These are phyloP conservation scores for Haplographium delicatum DNA, from an alignment of 495 filamentous ascomycete species.

Conservation along the genomic window DNA sequence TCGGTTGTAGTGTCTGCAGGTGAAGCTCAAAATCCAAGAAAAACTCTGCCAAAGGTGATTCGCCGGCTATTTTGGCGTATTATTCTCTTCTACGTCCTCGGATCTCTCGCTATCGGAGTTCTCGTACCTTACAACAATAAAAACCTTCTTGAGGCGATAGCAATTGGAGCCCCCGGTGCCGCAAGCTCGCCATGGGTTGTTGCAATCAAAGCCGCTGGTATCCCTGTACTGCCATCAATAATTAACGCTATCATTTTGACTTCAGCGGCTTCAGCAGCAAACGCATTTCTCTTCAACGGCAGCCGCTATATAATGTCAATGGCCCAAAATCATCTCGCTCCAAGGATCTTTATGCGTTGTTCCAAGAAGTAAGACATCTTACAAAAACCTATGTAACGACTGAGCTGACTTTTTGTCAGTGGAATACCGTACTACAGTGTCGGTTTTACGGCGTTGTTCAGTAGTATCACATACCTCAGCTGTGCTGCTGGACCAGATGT, in stretches of 20 bases:
- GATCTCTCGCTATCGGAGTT: conserved; percentile 9
- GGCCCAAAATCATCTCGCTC: conserved; percentile 51
- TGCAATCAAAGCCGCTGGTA: conserved; percentile 57
- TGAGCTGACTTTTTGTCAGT: conserved; percentile 47
- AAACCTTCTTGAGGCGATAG: conserved; percentile 44
- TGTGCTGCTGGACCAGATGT: conserved; percentile 45
- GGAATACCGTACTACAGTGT: conserved; percentile 56
- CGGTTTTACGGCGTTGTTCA: conserved; percentile 41
- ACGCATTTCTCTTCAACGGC: conserved; percentile 53
- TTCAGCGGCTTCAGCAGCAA: conserved; percentile 65
- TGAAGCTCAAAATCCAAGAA: conserved; percentile 63
- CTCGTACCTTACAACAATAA: conserved; percentile 48
- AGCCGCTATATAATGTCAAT: conserved; percentile 61
- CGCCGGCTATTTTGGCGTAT: conserved; percentile 63
- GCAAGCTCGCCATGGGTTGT: conserved; percentile 67
- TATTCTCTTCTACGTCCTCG: conserved; percentile 55
- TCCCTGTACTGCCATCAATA: conserved; percentile 52
- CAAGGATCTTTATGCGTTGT: conserved; percentile 48
- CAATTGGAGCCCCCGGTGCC: conserved; percentile 53
- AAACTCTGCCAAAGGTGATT: conserved; percentile 60
- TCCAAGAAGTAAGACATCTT: too few species aligned
- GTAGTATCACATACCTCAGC: conserved; percentile 50
- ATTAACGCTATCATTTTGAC: conserved; percentile 64
- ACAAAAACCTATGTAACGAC: too few species aligned
- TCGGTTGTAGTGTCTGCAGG: conserved; percentile 68